Evolutionary conservation across 192 early-diverging fungal genomes (phyloP), one percentile per base, ranked within the genome.

Genomic region (Entrophospora sp.): DNA sequence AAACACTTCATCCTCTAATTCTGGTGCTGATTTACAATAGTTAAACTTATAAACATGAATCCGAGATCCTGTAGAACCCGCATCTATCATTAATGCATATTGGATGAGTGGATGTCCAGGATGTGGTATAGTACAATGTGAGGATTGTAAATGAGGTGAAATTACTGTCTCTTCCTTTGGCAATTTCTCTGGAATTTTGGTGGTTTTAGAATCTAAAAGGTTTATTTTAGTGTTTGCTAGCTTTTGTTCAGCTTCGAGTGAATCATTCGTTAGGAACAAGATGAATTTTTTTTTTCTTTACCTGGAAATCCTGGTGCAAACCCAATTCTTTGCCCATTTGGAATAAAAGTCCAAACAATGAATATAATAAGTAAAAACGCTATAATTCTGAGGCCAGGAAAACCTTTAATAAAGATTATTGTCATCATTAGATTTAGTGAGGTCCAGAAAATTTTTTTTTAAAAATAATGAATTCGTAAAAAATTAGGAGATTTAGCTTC

Each of bases 21-120:
- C 84, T 0, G 93, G 91, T 2, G 80, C 71, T 9, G 77, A 71
- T 60, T 91, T 87, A 77, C 96, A 98, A 76, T 91, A 86, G 75
- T 94, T 93, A 81, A 98, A 98, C 67, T 85, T 81, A 82, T 97
- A 98, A 45, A 95, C 91, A 70, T 98, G 96, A 67, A 98, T 92
- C 20, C 96, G 92, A 8, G 94, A 97, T 36, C 94, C 96, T 18
- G 93, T 94, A 3, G 93, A 96, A 3, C 96, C 96, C 24, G 96
- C 96, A 66, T 98, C 96, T 25, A 98, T 66, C 87, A 98, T 94
- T 18, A 98, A 74, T 32, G 88, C 93, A 75, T 94, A 94, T 70
- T 98, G 92, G 24, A 91, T 72, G 28, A 89, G 72, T 3, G 89
- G 94, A 43, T 82, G 81, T 6, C 84, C 83, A 12, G 82, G 85